A percentile compares a stretch with the other conserved stretches of the same genome.
phyloP scores from a whole-genome alignment of 2,329 filamentous ascomycete species.

The Cercospora janseana region DNA sequence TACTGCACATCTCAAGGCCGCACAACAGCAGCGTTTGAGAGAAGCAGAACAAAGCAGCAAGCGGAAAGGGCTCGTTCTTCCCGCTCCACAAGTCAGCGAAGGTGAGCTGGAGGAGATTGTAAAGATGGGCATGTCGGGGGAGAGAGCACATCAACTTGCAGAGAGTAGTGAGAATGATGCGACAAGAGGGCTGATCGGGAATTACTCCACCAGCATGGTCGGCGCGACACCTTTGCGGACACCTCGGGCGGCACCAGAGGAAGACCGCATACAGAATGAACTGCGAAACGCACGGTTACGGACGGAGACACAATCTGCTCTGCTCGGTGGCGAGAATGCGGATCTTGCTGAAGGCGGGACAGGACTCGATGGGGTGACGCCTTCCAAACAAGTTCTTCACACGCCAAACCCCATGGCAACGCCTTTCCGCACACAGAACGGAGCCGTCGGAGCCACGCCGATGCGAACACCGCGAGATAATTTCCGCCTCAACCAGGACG shows the following conservation, averaged over 20 bases:
- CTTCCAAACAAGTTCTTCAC: slow-evolving; percentile 74
- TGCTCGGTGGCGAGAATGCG: slow-evolving; percentile 91
- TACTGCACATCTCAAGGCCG: slow-evolving; percentile 87
- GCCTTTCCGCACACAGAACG: slow-evolving; percentile 63
- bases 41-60: slow-evolving; percentile 98
- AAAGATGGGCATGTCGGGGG: slow-evolving; percentile 95
- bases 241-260: slow-evolving; percentile 83
- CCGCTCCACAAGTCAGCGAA: slow-evolving; percentile 87
- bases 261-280: slow-evolving; percentile 95
- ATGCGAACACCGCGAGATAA: slow-evolving; percentile 85
- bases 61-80: slow-evolving; percentile 75
- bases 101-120: slow-evolving; percentile 94
- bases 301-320: slow-evolving; percentile 88
- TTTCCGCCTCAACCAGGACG: slow-evolving; percentile 75
- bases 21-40: slow-evolving; percentile 88
- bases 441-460: slow-evolving; percentile 65
- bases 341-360: slow-evolving; percentile 83
- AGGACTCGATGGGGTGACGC: slow-evolving; percentile 81
- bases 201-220: slow-evolving; percentile 74
- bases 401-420: slow-evolving; percentile 96
- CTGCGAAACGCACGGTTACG: slow-evolving; percentile 89
- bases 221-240: slow-evolving; percentile 85
- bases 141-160: slow-evolving; percentile 74
- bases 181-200: slow-evolving; percentile 80
- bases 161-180: slow-evolving; percentile 78